phyloP scores from a whole-genome alignment of 306 rosid species.

The Sicyos edulis region DNA sequence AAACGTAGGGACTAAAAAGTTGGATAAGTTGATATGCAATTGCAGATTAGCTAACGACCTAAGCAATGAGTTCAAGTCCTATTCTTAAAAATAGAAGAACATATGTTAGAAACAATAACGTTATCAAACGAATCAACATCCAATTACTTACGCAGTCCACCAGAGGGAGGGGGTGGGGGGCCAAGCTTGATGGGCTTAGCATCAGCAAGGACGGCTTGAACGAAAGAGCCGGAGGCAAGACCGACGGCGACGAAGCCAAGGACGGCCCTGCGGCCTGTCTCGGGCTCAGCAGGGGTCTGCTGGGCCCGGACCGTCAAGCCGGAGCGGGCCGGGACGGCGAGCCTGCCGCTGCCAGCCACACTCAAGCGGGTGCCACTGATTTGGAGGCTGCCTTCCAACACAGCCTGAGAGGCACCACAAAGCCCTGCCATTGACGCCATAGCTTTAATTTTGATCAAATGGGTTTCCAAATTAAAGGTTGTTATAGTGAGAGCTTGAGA shows the following conservation, averaged over 20 bases:
- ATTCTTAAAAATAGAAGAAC: too few species aligned
- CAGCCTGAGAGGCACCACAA: constrained; percentile 65
- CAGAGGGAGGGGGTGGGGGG: constrained; percentile 79
- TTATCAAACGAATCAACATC: too few species aligned
- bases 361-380: constrained; percentile 51
- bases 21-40: too few species aligned
- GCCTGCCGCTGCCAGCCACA: constrained; percentile 28
- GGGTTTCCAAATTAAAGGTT: constrained; percentile 2
- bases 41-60: too few species aligned
- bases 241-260: constrained; percentile 81
- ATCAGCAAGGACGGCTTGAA: constrained; percentile 80
- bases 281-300: constrained; percentile 41
- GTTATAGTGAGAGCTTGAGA: background rate
- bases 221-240: constrained; percentile 72
- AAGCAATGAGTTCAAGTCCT: too few species aligned
- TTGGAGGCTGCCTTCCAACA: constrained; percentile 66
- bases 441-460: constrained; percentile 19
- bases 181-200: constrained; percentile 86
- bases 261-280: constrained; percentile 62
- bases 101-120: too few species aligned
- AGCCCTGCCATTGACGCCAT: constrained; percentile 91
- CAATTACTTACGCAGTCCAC: constrained; percentile 76
- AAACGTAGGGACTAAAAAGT: too few species aligned
- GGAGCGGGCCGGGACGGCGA: constrained; percentile 25
- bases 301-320: constrained; percentile 58